These are phyloP conservation scores for Monilinia polystroma DNA, from an alignment of 2,329 filamentous ascomycete genomes.

Conservation along the genomic window DNA sequence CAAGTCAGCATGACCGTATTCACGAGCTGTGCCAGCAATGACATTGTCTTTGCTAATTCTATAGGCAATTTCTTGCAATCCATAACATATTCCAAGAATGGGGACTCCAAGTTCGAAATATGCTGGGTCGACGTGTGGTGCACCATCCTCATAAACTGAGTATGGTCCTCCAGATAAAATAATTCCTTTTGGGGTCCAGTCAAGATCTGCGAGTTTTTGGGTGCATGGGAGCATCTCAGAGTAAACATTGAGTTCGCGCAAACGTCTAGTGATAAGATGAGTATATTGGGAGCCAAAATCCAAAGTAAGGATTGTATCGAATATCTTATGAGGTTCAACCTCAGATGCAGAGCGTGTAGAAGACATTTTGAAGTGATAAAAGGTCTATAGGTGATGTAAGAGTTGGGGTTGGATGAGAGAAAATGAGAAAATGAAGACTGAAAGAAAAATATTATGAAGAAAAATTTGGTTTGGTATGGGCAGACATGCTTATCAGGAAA, in stretches of 20 bases:
- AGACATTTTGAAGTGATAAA: slow-evolving; percentile 1
- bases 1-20: slow-evolving; percentile 46
- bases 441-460: slow-evolving; percentile 14
- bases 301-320: slow-evolving; percentile 64
- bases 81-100: slow-evolving; percentile 46
- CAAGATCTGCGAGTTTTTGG: slow-evolving; percentile 72
- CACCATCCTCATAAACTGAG: slow-evolving; percentile 77
- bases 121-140: slow-evolving; percentile 78
- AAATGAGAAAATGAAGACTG: background rate
- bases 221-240: slow-evolving; percentile 88
- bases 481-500: slow-evolving; percentile 8
- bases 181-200: slow-evolving; percentile 80
- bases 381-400: background rate
- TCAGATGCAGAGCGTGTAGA: slow-evolving; percentile 12
- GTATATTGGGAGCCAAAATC: slow-evolving; percentile 73
- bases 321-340: slow-evolving; percentile 36
- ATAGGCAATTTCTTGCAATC: slow-evolving; percentile 71
- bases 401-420: background rate
- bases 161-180: slow-evolving; percentile 70
- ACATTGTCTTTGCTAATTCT: slow-evolving; percentile 63
- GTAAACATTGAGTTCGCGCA: slow-evolving; percentile 79
- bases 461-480: slow-evolving; percentile 13
- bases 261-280: slow-evolving; percentile 63
- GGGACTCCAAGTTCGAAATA: slow-evolving; percentile 56
- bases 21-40: slow-evolving; percentile 58